phyloP scores from a whole-genome alignment of 805 yeast genomes.

The Priceomyces fermenticarens region DNA sequence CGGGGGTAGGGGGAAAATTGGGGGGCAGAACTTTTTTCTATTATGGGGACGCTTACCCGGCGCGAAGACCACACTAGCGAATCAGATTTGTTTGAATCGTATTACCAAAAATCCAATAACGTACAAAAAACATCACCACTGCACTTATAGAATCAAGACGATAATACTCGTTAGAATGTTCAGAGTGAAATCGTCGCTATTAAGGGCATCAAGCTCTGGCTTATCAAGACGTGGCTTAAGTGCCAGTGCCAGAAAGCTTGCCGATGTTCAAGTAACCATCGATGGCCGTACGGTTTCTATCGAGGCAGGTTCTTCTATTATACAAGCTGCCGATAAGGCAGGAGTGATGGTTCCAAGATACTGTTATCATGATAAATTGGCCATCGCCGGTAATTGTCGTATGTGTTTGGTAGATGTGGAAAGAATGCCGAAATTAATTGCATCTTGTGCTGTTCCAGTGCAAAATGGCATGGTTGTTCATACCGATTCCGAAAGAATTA shows the following conservation, averaged over 20 bases:
- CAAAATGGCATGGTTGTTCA: conserved; percentile 84
- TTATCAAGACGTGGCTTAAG: conserved; percentile 20
- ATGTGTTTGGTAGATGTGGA: conserved; percentile 91
- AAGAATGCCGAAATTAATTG: conserved; percentile 84
- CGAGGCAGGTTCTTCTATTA: conserved; percentile 83
- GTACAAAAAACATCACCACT: conserved; percentile 4
- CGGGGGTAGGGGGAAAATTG: too few species aligned
- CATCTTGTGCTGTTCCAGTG: conserved; percentile 92
- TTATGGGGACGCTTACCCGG: conserved; percentile 11
- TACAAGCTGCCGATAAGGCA: conserved; percentile 90
- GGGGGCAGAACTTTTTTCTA: too few species aligned
- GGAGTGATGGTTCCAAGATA: conserved; percentile 86
- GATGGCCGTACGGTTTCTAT: conserved; percentile 76
- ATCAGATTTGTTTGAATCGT: conserved; percentile 24
- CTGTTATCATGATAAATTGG: conserved; percentile 88
- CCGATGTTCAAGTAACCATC: conserved; percentile 55
- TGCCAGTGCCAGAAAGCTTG: conserved; percentile 22
- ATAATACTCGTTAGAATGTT: conserved; percentile 10
- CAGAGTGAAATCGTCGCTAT: conserved; percentile 16
- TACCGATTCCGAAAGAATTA: conserved; percentile 74
- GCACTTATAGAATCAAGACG: not conserved
- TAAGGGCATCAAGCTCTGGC: conserved; percentile 20
- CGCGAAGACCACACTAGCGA: conserved; percentile 17
- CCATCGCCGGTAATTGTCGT: conserved; percentile 90
- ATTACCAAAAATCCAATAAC: conserved; percentile 8